Evolutionary conservation across 805 yeast species (phyloP).

Genomic region (Suhomyces kilbournensis): DNA sequence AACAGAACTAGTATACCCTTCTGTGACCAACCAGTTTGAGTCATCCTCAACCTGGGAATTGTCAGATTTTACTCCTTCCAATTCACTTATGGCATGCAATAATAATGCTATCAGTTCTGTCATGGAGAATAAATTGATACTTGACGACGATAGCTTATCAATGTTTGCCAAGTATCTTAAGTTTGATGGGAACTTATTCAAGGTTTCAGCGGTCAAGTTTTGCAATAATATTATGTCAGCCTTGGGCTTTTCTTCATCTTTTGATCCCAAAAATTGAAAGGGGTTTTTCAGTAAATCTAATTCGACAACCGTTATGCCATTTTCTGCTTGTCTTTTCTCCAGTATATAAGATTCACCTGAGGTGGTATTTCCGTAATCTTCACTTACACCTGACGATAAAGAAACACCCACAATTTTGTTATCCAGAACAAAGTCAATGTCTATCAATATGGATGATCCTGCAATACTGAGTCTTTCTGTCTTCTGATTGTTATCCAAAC

Average conservation of each 20-base stretch:
- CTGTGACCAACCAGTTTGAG: conserved; percentile 16
- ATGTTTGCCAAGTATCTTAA: conserved; percentile 34
- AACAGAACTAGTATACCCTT: conserved; percentile 22
- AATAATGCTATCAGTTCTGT: conserved; percentile 30
- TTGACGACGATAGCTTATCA: conserved; percentile 31
- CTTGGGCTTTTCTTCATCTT: conserved; percentile 6
- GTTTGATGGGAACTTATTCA: conserved; percentile 34
- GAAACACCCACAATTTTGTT: conserved; percentile 25
- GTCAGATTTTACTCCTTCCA: conserved; percentile 18
- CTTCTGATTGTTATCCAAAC: conserved; percentile 7
- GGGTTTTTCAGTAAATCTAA: conserved; percentile 13
- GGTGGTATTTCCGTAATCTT: background rate
- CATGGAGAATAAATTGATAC: conserved; percentile 29
- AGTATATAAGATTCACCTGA: background rate
- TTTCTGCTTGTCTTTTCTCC: background rate
- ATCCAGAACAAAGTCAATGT: conserved; percentile 34
- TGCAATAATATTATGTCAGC: conserved; percentile 30
- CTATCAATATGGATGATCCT: conserved; percentile 38
- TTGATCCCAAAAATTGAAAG: conserved; percentile 12
- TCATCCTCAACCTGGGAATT: conserved; percentile 6
- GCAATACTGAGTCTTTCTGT: conserved; percentile 40
- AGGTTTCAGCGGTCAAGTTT: conserved; percentile 20
- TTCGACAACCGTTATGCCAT: conserved; percentile 9
- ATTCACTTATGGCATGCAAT: conserved; percentile 21
- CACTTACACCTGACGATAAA: conserved; percentile 30